Base-by-base conservation (phyloP, 495 filamentous ascomycete genomes). In the Penicillium taxi region DNA sequence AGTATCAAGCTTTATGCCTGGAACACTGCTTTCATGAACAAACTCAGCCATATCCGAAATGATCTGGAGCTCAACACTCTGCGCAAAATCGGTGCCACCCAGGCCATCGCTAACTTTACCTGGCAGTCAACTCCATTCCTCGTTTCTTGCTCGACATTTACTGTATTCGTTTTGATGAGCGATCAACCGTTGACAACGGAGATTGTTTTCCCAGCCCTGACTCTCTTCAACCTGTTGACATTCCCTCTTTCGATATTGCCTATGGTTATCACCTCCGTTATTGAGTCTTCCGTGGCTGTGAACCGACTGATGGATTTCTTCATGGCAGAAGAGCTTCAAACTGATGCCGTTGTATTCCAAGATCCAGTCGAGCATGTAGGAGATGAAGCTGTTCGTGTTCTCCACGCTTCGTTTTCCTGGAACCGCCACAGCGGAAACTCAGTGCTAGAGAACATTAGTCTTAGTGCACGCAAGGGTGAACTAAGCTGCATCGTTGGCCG, bases 121-220 rank as follows among this genome's bases (percentile, higher is more conserved):
- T 99, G 93, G 93, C 85, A 85, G n/a, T 91, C 85, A n/a, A 96
- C 93, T 7, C 93, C 93, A 6, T 99, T 99, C 68, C 74, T 99
- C 21, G 93, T 99, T 9, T 96, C 93, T 9, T 96, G 90, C 66
- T 87, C 85, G 6, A 96, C 91, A 7, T 99, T 99, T 53, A 80
- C 85, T 9, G 85, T 96, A 12, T 99, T 91, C 50, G 93, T 96
- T 28, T 67, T 91, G 35, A 93, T 84, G 1, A 75, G 74, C 26
- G 70, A 88, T 45, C 66, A 67, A 21, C 90, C 93, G 18, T 60
- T 99, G 54, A 91, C 86, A 12, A 95, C 87, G 0, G 84, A 93
- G 1, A 89, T 99, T 47, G 86, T 99, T 16, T 99, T 99, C 61
- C 90, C 93, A 9, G 87, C 86, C 15, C 66, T 99, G 44, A 87